phyloP scores from a whole-genome alignment of 2,329 filamentous ascomycete genomes.

The Sporothrix humicola region DNA sequence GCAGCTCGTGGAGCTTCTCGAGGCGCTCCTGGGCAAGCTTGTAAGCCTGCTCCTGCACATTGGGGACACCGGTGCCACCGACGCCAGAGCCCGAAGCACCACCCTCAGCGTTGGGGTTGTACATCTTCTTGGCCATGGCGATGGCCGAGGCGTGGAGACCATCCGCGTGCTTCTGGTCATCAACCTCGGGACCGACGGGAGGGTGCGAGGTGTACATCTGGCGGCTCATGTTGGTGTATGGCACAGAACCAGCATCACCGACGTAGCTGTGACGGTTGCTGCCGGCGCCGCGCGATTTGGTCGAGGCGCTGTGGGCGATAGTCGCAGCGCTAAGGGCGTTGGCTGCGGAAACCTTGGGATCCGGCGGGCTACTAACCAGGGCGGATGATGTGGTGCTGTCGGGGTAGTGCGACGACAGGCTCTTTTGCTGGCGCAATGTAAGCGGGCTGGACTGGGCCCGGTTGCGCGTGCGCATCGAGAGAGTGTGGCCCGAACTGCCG shows the following conservation, averaged over 20 bases:
- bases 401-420: conserved; percentile 36
- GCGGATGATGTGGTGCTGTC: conserved; percentile 7
- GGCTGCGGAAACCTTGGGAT: conserved; percentile 40
- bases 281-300: background rate
- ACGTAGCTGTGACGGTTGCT: conserved; percentile 46
- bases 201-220: conserved; percentile 81
- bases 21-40: conserved; percentile 83
- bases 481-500: background rate
- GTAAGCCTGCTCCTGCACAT: conserved; percentile 84
- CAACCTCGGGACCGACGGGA: conserved; percentile 71
- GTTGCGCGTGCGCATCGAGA: conserved; percentile 47
- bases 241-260: conserved; percentile 69
- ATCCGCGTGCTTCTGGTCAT: conserved; percentile 75
- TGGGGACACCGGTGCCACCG: conserved; percentile 56
- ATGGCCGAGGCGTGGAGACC: conserved; percentile 81
- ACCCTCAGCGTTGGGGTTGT: conserved; percentile 48
- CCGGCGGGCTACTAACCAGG: conserved; percentile 44
- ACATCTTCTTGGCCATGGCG: conserved; percentile 90
- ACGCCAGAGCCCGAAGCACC: background rate
- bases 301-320: conserved; percentile 57
- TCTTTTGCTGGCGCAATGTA: conserved; percentile 44
- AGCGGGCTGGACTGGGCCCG: conserved; percentile 67
- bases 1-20: conserved; percentile 76
- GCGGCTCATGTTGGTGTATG: conserved; percentile 69
- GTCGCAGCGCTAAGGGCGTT: conserved; percentile 69